phyloP scores from a whole-genome alignment of 2,329 filamentous ascomycete genomes.

The Didymella pinodella region DNA sequence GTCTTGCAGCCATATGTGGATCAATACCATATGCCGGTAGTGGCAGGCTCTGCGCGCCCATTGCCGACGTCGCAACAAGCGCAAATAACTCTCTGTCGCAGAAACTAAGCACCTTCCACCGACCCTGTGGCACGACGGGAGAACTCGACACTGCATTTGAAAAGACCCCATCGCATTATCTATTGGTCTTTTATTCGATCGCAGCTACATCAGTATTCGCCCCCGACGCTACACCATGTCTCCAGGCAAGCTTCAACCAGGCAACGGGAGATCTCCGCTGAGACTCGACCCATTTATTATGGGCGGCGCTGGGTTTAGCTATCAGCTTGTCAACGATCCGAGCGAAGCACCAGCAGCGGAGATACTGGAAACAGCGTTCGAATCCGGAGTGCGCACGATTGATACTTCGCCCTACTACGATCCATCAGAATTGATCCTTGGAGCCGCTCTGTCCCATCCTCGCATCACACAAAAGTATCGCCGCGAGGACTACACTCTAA shows the following conservation, averaged over 20 bases:
- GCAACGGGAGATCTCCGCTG: not conserved
- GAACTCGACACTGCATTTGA: not conserved
- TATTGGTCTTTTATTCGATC: not conserved
- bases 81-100: not conserved
- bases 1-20: not conserved
- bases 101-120: not conserved
- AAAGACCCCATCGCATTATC: not conserved
- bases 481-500: slow-evolving; percentile 7
- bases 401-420: slow-evolving; percentile 13
- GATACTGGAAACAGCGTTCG: slow-evolving; percentile 5
- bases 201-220: not conserved
- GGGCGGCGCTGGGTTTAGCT: slow-evolving; percentile 8
- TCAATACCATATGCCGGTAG: not conserved
- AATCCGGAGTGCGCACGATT: slow-evolving; percentile 5
- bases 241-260: not conserved
- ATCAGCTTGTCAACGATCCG: slow-evolving; percentile 8
- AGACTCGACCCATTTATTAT: slow-evolving; percentile 6
- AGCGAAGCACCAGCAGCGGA: slow-evolving; percentile 3
- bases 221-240: not conserved
- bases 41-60: not conserved
- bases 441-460: slow-evolving; percentile 2
- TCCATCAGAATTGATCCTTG: slow-evolving; percentile 6
- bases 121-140: not conserved
- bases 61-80: not conserved
- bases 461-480: slow-evolving; percentile 4